Base-by-base conservation (phyloP, 1,284 basidiomycete genomes). In the Exobasidium rhododendri region DNA sequence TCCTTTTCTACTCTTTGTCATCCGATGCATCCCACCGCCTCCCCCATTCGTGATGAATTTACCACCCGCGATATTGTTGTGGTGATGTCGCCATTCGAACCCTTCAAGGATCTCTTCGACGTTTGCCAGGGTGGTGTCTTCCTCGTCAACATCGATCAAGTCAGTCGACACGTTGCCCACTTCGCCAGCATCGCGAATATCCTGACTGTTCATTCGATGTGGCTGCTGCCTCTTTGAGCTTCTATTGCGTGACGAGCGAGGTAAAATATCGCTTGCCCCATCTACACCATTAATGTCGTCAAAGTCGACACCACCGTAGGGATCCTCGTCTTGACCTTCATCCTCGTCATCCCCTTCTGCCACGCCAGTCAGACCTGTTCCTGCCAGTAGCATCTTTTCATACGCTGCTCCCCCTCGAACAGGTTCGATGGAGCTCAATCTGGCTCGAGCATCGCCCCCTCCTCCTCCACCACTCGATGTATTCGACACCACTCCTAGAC, bases 101-200 rank as follows among this genome's bases (percentile, higher is more conserved):
- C 94, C 94, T 75, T 98, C 94, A 10, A 98, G 84, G 91, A 99
- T 94, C 79, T 98, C 96, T 78, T 99, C 96, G 2, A 99, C 76
- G 5, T 76, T 73, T 0, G 72, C 63, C 1, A 79, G 68, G 2
- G 75, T 75, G 10, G 70, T 58, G 22, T 78, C 71, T 7, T 78
- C 74, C 32, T 77, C 74, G 20, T 71, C 69, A 14, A 74, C 71
- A 6, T 62, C 65, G 6, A 64, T 62, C 3, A 51, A 56, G 17
- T 40, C 35, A 10, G 35, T 10, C 17, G 35, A 17, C 7, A 40
- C 35, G 24, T 28, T 49, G 20, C 24, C 55, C 35, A 44, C 45
- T 14, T 58, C 51, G 5, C 43, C 43, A 26, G 45, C 53, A 22
- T 46, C 56, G 11, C 22, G 32, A 7, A 53, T 20, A 26, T 58